These are phyloP conservation scores for Pseudozyma sp. DNA, from an alignment of 1,284 basidiomycete species.

Conservation along the genomic window DNA sequence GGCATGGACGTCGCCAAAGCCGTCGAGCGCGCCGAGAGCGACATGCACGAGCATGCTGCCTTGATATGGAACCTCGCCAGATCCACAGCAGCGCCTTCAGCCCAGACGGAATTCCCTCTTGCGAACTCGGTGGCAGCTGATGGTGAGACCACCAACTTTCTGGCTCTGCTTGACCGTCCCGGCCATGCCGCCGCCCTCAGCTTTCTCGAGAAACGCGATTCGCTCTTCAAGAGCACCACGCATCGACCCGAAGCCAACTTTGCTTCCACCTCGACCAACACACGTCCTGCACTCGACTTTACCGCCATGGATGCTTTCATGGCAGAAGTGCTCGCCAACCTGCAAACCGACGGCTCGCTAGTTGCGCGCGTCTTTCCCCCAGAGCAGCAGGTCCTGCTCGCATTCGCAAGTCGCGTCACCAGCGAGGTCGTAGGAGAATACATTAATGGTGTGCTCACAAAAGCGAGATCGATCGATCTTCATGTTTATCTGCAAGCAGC, in stretches of 20 bases:
- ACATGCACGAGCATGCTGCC: constrained; percentile 41
- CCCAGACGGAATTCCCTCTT: not conserved
- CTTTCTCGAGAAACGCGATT: constrained; percentile 91
- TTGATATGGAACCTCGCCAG: constrained; percentile 33
- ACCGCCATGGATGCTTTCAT: constrained; percentile 94
- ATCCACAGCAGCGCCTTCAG: constrained; percentile 13
- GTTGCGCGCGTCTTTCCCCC: constrained; percentile 88
- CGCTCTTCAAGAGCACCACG: constrained; percentile 81
- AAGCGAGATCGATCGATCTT: constrained; percentile 80
- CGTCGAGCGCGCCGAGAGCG: constrained; percentile 38
- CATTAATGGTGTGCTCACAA: constrained; percentile 79
- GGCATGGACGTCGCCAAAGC: constrained; percentile 49
- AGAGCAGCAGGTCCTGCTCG: constrained; percentile 77
- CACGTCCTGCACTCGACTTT: constrained; percentile 76
- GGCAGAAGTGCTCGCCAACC: constrained; percentile 74
- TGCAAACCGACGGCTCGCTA: constrained; percentile 80
- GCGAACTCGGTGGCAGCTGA: constrained; percentile 72
- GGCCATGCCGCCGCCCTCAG: constrained; percentile 67
- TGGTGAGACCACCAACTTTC: constrained; percentile 81
- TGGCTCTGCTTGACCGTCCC: constrained; percentile 72
- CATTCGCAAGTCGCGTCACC: constrained; percentile 81
- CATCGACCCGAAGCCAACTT: constrained; percentile 83
- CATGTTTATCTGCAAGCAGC: constrained; percentile 84
- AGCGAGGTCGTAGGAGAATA: constrained; percentile 82
- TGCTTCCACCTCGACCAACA: not conserved